Conservation (phyloP, 1,284 basidiomycete species). For the Sanguinoderma infundibulare region DNA sequence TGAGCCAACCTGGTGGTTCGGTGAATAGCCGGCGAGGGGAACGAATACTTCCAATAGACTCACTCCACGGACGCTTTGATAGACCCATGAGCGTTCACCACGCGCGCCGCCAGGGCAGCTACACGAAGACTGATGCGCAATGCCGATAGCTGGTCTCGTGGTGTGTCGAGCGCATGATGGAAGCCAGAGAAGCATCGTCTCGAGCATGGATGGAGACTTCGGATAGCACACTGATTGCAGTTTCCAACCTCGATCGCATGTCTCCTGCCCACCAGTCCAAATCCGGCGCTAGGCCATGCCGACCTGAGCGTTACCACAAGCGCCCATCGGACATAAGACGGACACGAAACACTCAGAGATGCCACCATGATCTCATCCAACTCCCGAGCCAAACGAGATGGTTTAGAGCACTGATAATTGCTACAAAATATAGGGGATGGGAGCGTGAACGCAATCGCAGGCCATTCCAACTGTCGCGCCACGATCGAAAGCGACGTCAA, state of each 20-base stretch:
- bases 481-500: neutral
- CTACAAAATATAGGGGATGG: no score
- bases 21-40: slow-evolving; percentile 10
- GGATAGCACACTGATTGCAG: slow-evolving; percentile 2
- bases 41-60: neutral
- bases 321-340: neutral
- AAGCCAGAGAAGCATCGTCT: slow-evolving; percentile 16
- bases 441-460: no score
- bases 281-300: slow-evolving; percentile 18
- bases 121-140: slow-evolving; percentile 18
- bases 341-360: no score
- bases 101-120: neutral
- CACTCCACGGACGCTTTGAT: neutral
- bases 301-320: slow-evolving; percentile 11
- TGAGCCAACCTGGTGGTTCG: slow-evolving; percentile 11
- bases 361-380: no score
- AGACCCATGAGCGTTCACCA: slow-evolving; percentile 2
- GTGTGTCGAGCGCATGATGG: slow-evolving; percentile 22
- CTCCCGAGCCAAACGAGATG: no score
- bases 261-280: slow-evolving; percentile 4
- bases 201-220: slow-evolving; percentile 12
- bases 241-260: slow-evolving; percentile 9
- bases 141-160: slow-evolving; percentile 14
- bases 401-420: no score
- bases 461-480: neutral